These are phyloP conservation scores for Chimonanthus salicifolius DNA, from an alignment of 164 flowering plant genomes.

Conservation along the genomic window DNA sequence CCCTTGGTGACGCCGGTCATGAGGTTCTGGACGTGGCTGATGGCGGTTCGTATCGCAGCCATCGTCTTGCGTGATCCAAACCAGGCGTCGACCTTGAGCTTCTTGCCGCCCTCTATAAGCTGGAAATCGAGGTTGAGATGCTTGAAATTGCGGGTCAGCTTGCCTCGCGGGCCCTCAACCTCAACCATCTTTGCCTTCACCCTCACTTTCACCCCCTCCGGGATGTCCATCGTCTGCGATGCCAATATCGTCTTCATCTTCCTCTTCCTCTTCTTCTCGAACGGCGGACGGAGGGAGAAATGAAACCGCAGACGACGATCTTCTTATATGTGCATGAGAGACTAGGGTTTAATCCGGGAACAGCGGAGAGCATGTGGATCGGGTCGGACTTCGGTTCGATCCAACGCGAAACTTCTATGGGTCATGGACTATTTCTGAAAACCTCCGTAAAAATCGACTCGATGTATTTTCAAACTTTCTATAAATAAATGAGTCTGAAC, in stretches of 20 bases:
- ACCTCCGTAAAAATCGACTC: too few species aligned
- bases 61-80: conserved; percentile 60
- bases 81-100: conserved; percentile 71
- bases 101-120: conserved; percentile 37
- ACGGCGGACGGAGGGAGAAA: background rate
- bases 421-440: too few species aligned
- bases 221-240: conserved; percentile 64
- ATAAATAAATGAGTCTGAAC: too few species aligned
- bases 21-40: conserved; percentile 53
- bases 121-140: conserved; percentile 56
- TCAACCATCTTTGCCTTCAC: conserved; percentile 52
- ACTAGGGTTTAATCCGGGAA: too few species aligned
- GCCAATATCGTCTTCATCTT: conserved; percentile 62
- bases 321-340: too few species aligned
- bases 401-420: too few species aligned
- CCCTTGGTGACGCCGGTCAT: conserved; percentile 68
- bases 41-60: conserved; percentile 64
- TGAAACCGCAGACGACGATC: too few species aligned
- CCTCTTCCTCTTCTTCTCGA: background rate
- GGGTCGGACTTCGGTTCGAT: too few species aligned
- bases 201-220: conserved; percentile 25
- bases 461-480: too few species aligned
- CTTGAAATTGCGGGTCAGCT: conserved; percentile 28
- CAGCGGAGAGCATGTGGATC: too few species aligned
- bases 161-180: conserved; percentile 64